Base-by-base conservation (phyloP, 495 filamentous ascomycete species). In the Xylaria palmicola region DNA sequence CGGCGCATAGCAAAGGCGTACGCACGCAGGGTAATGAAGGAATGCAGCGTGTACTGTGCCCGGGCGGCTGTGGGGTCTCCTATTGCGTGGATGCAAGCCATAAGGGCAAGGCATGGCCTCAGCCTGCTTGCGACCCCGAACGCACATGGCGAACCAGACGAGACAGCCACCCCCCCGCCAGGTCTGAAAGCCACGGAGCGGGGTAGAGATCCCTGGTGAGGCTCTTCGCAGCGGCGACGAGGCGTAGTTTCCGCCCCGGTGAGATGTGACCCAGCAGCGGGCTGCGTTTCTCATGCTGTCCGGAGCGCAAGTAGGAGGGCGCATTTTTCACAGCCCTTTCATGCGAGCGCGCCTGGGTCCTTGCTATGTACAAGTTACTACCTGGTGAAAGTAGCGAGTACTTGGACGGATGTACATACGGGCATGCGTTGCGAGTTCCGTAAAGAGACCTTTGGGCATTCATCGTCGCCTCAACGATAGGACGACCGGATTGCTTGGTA, bases 101-200 rank as follows among this genome's bases (percentile, higher is more conserved):
- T n/a, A n/a, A n/a, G n/a, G n/a, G 41, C 17, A 36, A 47, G 34
- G 30, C 15, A 36, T n/a, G 17, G 7, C 19, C 36, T 19, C 19
- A 49, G 44, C 56, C 36, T 51, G 32, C 40, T 54, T 30, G 50
- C 15, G 19, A 40, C 43, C 32, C 1, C 7, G 20, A 27, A 30
- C 5, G n/a, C 45, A 50, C 24, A 37, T 32, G 36, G 36, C 41
- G 56, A 59, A 40, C 29, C 43, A 48, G 30, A n/a, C n/a, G n/a
- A 58, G 24, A 29, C 20, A 20, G 34, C 39, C 7, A 48, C n/a
- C 4, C 17, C 36, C 22, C 13, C 45, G 44, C 47, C 30, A 53
- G 36, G 36, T 22, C 30, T 36, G 15, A 30, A 59, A 59, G 56
- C 56, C 56, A 59, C 56, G 22, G 15, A 59, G 56, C 56, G 56